phyloP scores from a whole-genome alignment of 225 moss, liverwort and hornwort species.

The Climacium dendroides region DNA sequence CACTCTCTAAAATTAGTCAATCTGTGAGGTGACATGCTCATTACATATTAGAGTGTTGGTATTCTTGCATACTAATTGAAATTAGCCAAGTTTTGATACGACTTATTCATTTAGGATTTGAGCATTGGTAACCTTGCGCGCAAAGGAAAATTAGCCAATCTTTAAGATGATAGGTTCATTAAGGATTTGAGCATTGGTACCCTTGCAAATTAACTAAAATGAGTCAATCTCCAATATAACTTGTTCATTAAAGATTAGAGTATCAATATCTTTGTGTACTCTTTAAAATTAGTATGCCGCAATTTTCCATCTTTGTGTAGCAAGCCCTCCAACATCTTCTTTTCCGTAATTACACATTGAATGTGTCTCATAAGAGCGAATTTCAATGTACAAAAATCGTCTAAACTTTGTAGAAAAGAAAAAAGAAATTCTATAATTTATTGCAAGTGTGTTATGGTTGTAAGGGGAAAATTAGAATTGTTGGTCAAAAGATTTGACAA shows the following conservation, averaged over 20 bases:
- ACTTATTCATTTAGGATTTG: too few relatives aligned
- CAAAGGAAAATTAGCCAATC: too few relatives aligned
- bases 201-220: neutral
- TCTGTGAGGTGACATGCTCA: neutral
- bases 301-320: neutral
- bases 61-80: neutral
- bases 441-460: rapidly evolving
- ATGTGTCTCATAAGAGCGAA: rapidly evolving
- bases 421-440: rapidly evolving
- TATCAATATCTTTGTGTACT: rapidly evolving
- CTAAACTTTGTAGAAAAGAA: rapidly evolving
- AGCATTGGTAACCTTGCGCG: too few relatives aligned
- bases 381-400: neutral
- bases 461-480: neutral
- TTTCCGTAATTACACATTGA: rapidly evolving
- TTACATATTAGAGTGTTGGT: neutral
- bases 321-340: rapidly evolving
- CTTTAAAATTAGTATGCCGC: rapidly evolving
- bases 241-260: neutral
- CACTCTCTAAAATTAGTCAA: neutral
- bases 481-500: neutral
- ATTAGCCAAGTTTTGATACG: too few relatives aligned
- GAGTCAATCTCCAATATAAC: neutral
- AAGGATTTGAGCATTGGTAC: neutral
- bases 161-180: too few relatives aligned